These are phyloP conservation scores for Podospora conica DNA, from an alignment of 495 filamentous ascomycete genomes.

Conservation along the genomic window DNA sequence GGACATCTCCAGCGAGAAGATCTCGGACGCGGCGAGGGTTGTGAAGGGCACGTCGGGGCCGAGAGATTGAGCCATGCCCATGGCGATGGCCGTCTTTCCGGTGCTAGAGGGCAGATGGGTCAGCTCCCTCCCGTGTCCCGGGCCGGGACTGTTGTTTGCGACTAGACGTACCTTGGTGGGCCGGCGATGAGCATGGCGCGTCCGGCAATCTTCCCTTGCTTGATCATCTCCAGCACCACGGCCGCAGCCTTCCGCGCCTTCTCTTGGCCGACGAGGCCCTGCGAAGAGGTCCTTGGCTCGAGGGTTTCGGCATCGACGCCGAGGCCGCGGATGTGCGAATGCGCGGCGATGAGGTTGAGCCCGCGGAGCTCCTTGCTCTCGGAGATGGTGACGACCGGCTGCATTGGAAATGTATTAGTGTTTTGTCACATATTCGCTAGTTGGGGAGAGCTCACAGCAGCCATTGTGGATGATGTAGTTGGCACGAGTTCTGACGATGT, in stretches of 20 bases:
- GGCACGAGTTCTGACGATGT: not conserved
- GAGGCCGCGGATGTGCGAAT: constrained; percentile 94
- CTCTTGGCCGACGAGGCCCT: constrained; percentile 95
- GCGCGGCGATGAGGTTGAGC: constrained; percentile 93
- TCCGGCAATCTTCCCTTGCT: constrained; percentile 95
- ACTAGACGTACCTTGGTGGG: constrained; percentile 61
- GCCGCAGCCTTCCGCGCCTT: constrained; percentile 94
- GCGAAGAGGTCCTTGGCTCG: constrained; percentile 77
- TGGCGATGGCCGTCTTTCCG: constrained; percentile 96
- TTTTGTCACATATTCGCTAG: not conserved
- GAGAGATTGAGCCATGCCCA: constrained; percentile 96
- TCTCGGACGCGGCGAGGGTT: constrained; percentile 89
- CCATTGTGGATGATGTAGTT: constrained; percentile 24
- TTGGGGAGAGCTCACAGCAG: constrained; percentile 28
- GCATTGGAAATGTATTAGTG: constrained; percentile 7
- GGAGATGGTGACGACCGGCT: constrained; percentile 88
- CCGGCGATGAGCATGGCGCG: constrained; percentile 92
- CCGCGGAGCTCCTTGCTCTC: constrained; percentile 92
- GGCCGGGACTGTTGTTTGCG: not conserved
- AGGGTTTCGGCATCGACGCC: constrained; percentile 90
- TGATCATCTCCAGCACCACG: constrained; percentile 95
- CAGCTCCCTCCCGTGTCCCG: not conserved
- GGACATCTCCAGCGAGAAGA: constrained; percentile 97
- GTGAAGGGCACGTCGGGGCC: constrained; percentile 94
- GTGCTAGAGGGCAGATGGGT: constrained; percentile 48